Conservation (phyloP, 2,329 filamentous ascomycete genomes). For the Aspergillus fischeri region DNA sequence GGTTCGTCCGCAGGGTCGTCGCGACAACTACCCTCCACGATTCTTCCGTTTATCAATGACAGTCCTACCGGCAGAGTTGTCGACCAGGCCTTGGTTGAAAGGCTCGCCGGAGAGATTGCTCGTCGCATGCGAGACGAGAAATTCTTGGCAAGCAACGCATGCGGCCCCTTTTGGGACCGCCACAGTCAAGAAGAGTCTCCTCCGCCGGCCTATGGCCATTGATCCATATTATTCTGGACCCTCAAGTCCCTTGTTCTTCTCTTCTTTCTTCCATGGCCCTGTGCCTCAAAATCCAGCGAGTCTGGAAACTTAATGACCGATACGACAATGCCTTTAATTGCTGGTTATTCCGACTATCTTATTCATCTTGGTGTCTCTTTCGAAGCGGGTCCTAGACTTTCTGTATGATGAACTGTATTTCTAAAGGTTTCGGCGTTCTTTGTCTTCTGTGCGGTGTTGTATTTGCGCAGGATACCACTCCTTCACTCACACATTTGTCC, state of each 20-base stretch:
- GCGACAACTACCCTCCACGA: slow-evolving; percentile 29
- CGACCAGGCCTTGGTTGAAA: slow-evolving; percentile 46
- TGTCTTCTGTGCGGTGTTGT: slow-evolving; percentile 9
- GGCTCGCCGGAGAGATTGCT: slow-evolving; percentile 91
- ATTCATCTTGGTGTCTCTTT: slow-evolving; percentile 3
- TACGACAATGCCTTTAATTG: slow-evolving; percentile 19
- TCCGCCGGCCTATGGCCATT: slow-evolving; percentile 45
- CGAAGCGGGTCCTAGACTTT: slow-evolving; percentile 21
- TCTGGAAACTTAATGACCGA: slow-evolving; percentile 17
- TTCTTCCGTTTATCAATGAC: slow-evolving; percentile 35
- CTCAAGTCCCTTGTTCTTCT: slow-evolving; percentile 10
- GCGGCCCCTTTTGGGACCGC: slow-evolving; percentile 36
- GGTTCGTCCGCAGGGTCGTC: slow-evolving; percentile 20
- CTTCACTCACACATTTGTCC: slow-evolving; percentile 4
- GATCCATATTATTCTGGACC: slow-evolving; percentile 11
- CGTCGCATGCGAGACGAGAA: slow-evolving; percentile 83
- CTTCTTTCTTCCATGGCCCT: slow-evolving; percentile 5
- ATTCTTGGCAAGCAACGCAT: slow-evolving; percentile 30
- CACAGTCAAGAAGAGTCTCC: slow-evolving; percentile 34
- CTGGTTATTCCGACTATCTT: slow-evolving; percentile 1
- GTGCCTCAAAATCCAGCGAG: slow-evolving; percentile 10
- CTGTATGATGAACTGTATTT: slow-evolving; percentile 24
- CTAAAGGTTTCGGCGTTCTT: slow-evolving; percentile 23
- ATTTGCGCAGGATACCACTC: slow-evolving; percentile 29
- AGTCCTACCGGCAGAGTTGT: slow-evolving; percentile 33